Percentiles rank a stretch among this genome's conserved stretches.
Conservation (phyloP, 371 early-diverging fungal genomes). For the Mucor circinelloides region DNA sequence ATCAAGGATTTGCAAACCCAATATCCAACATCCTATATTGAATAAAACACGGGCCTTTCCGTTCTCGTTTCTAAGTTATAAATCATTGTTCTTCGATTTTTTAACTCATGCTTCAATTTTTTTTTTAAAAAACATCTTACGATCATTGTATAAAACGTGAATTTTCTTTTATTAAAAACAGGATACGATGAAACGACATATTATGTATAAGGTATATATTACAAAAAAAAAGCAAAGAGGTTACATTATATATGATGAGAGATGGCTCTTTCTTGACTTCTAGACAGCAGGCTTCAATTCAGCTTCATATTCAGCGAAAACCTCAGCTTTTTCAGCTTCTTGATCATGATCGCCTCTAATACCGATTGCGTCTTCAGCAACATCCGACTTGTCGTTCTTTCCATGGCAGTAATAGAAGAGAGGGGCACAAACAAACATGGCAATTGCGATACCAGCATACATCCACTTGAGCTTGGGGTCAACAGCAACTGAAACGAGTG, state of each 20-base stretch:
- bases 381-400: slow-evolving; percentile 36
- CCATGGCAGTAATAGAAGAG: slow-evolving; percentile 31
- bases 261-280: not conserved
- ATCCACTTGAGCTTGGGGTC: slow-evolving; percentile 71
- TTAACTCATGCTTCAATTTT: not conserved
- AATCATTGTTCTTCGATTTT: not conserved
- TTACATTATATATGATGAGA: not conserved
- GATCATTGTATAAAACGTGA: not conserved
- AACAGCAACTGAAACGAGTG: slow-evolving; percentile 64
- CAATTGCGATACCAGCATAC: slow-evolving; percentile 55
- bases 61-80: not conserved
- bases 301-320: slow-evolving; percentile 47
- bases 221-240: not conserved
- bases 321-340: slow-evolving; percentile 52
- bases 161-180: not conserved
- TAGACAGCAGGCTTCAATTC: slow-evolving; percentile 10
- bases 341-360: not conserved
- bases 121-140: not conserved
- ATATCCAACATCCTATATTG: not conserved
- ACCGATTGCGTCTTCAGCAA: slow-evolving; percentile 33
- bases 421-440: slow-evolving; percentile 24
- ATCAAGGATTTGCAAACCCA: not conserved
- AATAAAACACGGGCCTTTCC: not conserved
- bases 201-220: not conserved
- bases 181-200: not conserved